Percentiles rank a stretch among this genome's conserved stretches.
Conservation (phyloP, 2,329 filamentous ascomycete genomes). For the Trichoderma sp. region DNA sequence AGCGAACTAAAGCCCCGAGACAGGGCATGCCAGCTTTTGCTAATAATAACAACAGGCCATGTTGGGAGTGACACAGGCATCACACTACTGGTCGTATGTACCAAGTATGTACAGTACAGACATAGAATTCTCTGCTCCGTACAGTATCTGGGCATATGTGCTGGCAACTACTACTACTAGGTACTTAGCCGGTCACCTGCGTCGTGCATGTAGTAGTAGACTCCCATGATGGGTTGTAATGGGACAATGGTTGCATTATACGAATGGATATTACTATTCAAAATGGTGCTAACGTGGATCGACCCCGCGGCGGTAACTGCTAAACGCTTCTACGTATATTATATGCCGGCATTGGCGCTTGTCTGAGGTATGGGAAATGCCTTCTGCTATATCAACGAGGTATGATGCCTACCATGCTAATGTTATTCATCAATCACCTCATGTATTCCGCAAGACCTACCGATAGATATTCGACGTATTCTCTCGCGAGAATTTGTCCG, state of each 20-base stretch:
- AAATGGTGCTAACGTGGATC: neutral
- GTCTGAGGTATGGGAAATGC: neutral
- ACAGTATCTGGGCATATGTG: neutral
- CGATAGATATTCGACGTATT: neutral
- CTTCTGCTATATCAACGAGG: too few species aligned
- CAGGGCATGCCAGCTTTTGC: slow-evolving; percentile 1
- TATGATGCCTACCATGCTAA: neutral
- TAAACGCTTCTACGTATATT: neutral
- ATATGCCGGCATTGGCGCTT: neutral
- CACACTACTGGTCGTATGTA: neutral
- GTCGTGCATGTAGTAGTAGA: too few species aligned
- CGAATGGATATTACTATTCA: neutral
- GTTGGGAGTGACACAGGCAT: neutral
- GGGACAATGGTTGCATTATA: neutral
- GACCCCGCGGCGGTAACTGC: neutral
- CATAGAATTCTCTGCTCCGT: neutral
- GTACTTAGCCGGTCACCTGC: neutral
- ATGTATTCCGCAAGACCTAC: neutral
- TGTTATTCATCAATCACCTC: neutral
- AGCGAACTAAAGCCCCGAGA: neutral
- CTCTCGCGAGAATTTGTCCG: neutral
- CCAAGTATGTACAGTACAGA: neutral
- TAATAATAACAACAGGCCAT: neutral
- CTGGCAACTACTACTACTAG: neutral
- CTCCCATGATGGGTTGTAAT: too few species aligned